These are phyloP conservation scores for Phytopythium oedochilum DNA, from an alignment of 352 stramenopile genomes.

Conservation along the genomic window DNA sequence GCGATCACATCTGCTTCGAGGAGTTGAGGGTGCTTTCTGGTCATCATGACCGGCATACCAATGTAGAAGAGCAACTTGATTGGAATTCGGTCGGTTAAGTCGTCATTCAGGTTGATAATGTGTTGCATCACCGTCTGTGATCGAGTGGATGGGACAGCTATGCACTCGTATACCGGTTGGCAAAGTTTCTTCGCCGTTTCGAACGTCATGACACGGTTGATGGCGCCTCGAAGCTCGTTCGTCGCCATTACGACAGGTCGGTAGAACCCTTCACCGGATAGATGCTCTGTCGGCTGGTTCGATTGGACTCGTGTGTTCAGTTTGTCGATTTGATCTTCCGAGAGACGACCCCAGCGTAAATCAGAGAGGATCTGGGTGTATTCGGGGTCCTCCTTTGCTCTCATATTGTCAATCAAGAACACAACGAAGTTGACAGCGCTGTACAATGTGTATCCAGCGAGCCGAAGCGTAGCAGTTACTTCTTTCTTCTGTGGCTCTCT, in stretches of 20 bases:
- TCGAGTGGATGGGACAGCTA: not conserved
- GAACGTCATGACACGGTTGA: conserved; percentile 12
- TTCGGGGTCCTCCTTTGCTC: not conserved
- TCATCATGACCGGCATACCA: conserved; percentile 11
- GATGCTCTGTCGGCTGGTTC: not conserved
- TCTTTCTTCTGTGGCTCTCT: not conserved
- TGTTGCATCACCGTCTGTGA: conserved; percentile 1
- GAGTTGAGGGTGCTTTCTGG: conserved; percentile 6
- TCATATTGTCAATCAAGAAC: conserved; percentile 18
- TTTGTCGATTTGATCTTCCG: not conserved
- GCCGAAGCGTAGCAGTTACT: not conserved
- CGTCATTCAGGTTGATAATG: conserved; percentile 8
- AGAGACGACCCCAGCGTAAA: conserved; percentile 6
- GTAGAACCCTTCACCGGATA: conserved; percentile 3
- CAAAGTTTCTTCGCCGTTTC: not conserved
- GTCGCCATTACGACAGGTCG: conserved; percentile 8
- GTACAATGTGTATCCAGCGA: conserved; percentile 15
- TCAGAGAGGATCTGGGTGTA: conserved; percentile 13
- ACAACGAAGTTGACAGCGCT: conserved; percentile 15
- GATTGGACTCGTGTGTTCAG: conserved; percentile 8
- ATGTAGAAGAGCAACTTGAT: conserved; percentile 15
- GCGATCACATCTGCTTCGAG: conserved; percentile 6
- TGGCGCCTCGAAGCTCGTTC: conserved; percentile 10
- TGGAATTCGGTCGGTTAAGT: conserved; percentile 4
- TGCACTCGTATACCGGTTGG: conserved; percentile 1